Evolutionary conservation across 2,329 filamentous ascomycete genomes (phyloP), one percentile per base, ranked within the genome.

Genomic region (Trichoderma polysporum): DNA sequence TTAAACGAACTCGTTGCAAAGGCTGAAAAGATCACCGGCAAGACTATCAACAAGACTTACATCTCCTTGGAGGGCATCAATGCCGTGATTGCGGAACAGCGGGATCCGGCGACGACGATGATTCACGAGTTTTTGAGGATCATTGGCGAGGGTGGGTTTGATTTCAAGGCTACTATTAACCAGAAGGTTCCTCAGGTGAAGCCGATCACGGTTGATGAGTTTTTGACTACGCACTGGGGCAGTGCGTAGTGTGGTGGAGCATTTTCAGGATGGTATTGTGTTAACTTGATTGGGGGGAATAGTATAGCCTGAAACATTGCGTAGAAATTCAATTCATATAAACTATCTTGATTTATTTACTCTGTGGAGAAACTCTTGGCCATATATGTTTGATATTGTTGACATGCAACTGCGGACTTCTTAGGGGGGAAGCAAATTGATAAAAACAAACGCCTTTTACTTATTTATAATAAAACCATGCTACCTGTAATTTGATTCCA

Each of bases 211-310:
- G 33, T 59, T 39, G 63, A 50, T 3, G 54, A 53, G 10, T 66
- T 59, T 45, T 22, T 66, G n/a, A 27, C 47, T 3, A 66, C 19
- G 47, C 56, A 66, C 8, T 66, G 63, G 63, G n/a, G n/a, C 1
- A 41, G 22, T 52, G 50, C n/a, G 3, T 64, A 12, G 45, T 25
- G 29, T 37, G 19, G 29, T 29, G 0, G 9, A 27, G 3, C n/a
- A 22, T 19, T 22, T 45, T 45, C n/a, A 12, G 5, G 1, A 22
- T 4, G 17, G 17, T 52, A 17, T 4, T 31, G 25, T 52, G 25
- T 9, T 10, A 19, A 45, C 19, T 45, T 19, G n/a, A 45, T 45
- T n/a, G n/a, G n/a, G n/a, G n/a, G n/a, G 37, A 10, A 7, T 29
- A 27, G 47, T 4, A 27, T 9, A 50, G 6, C 13, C 13, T 27